Evolutionary conservation across 352 stramenopile genomes (phyloP), one percentile per base, ranked within the genome.

Genomic region (Phytophthora ohioensis): DNA sequence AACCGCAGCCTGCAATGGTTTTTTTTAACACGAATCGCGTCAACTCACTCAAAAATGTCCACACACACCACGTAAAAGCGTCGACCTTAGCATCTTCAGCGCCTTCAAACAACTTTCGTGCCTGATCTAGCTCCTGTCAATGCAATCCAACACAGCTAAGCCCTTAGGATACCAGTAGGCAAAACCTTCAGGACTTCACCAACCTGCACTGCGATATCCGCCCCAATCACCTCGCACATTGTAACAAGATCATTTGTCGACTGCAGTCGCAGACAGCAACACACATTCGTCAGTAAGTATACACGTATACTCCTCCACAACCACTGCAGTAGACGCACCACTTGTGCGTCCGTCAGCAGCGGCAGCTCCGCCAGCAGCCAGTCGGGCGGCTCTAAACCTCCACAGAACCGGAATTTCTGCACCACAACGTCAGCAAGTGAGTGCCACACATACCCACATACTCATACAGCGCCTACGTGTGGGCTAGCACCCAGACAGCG

Each of bases 381-480:
- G 69, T 91, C 83, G 0, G 83, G 83, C 48, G 83, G 83, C 68
- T 91, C 83, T 55, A 91, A 56, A 5, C 80, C 81, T 49, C 83
- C 83, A 31, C 83, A 90, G 73, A 89, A 90, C 17, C 83, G 75
- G 49, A 87, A 91, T 64, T 70, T 80, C 73, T 80, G 36, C 56
- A 42, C 4, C 58, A 45, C 47, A 66, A 46, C 8, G 43, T 43
- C 11, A 54, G 11, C 43, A 57, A 1, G 31, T 56, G 38, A 49
- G 27, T 64, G 6, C 12, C 36, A 34, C 10, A 3, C 41, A 68
- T 41, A 54, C 2, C 12, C 2, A 43, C 27, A 8, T n/a, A 32
- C 15, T 54, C 7, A 21, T 21, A 30, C 32, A 30, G 58, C 38
- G 36, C 36, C 13, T 31, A 17, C 30, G 34, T 46, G 8, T 32